Conservation (phyloP, 1,284 basidiomycete genomes). For the Sporisorium sorghi region DNA sequence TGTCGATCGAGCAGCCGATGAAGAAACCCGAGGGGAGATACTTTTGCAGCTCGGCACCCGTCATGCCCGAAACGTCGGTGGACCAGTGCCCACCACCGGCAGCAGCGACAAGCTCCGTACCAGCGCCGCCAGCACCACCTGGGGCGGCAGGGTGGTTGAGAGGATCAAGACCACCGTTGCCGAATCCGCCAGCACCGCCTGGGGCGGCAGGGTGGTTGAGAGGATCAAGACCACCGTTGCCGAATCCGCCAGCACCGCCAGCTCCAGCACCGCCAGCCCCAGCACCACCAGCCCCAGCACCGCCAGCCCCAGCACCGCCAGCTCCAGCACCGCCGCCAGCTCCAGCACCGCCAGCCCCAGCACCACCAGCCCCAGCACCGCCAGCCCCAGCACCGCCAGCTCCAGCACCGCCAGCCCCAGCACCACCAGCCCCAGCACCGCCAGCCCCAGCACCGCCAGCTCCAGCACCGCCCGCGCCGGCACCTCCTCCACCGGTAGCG, state of each 20-base stretch:
- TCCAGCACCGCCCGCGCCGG: not conserved
- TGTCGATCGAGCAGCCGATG: conserved; percentile 33
- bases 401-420: too few relatives aligned
- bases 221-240: too few relatives aligned
- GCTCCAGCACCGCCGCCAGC: too few relatives aligned
- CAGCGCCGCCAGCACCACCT: not conserved
- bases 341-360: too few relatives aligned
- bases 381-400: too few relatives aligned
- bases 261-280: too few relatives aligned
- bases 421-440: too few relatives aligned
- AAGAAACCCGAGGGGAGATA: conserved; percentile 37
- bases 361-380: too few relatives aligned
- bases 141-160: conserved; percentile 24
- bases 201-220: not conserved
- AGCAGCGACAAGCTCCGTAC: not conserved
- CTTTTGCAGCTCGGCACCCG: conserved; percentile 28
- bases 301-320: too few relatives aligned
- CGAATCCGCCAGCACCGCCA: too few relatives aligned
- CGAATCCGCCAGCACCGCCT: conserved; percentile 5
- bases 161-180: conserved; percentile 25
- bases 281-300: too few relatives aligned
- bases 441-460: not conserved
- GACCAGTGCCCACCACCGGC: conserved; percentile 32
- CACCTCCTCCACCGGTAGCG: too few relatives aligned
- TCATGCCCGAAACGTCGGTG: conserved; percentile 42